These are phyloP conservation scores for Phylloporus sp. DNA, from an alignment of 768 basidiomycete species.

Conservation along the genomic window DNA sequence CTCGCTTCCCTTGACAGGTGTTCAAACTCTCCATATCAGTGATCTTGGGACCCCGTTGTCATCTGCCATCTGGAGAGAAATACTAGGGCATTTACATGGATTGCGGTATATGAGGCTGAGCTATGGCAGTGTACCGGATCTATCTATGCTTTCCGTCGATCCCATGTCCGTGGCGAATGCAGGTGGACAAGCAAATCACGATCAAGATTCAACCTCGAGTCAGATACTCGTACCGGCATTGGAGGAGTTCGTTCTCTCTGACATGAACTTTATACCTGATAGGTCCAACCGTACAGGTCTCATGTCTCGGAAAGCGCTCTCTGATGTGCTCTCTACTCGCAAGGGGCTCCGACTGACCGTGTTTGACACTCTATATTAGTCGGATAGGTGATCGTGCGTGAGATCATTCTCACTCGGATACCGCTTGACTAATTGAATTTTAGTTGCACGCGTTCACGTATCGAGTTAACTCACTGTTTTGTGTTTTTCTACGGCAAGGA, in stretches of 20 bases:
- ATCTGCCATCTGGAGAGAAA: not conserved
- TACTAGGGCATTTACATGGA: not conserved
- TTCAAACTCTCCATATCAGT: not conserved
- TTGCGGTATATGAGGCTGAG: not conserved
- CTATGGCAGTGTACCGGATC: not conserved
- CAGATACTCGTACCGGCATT: not conserved
- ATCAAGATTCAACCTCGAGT: not conserved
- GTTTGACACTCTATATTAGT: too few species aligned
- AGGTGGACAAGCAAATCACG: not conserved
- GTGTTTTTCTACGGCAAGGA: too few species aligned
- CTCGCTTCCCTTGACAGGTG: not conserved
- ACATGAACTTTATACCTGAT: too few species aligned
- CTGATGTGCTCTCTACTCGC: not conserved
- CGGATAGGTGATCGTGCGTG: too few species aligned
- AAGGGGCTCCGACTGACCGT: not conserved
- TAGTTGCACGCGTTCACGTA: too few species aligned
- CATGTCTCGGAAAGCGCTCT: not conserved
- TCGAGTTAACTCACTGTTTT: too few species aligned
- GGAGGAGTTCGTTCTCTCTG: not conserved
- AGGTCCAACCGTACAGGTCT: too few species aligned
- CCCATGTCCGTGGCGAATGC: not conserved
- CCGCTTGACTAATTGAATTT: too few species aligned
- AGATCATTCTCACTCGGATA: too few species aligned
- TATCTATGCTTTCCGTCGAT: not conserved
- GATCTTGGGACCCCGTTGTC: not conserved